These are phyloP conservation scores for Cladobotryum protrusum DNA, from an alignment of 2,329 filamentous ascomycete species.

Conservation along the genomic window DNA sequence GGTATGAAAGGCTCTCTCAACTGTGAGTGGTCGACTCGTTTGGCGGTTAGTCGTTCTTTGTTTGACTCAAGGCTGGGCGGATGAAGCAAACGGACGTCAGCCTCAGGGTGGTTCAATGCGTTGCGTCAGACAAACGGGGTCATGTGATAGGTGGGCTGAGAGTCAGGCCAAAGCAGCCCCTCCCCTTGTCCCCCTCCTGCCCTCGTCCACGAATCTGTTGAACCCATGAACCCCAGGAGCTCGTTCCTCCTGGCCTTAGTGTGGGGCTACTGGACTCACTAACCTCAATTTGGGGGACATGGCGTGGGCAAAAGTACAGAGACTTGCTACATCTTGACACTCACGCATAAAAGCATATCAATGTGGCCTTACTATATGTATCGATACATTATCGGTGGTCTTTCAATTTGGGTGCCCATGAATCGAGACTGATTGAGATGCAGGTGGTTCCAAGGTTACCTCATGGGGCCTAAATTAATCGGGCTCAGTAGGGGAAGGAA, in stretches of 20 bases:
- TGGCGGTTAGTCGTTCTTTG: neutral
- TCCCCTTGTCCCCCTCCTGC: no score
- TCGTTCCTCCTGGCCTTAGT: neutral
- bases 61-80: neutral
- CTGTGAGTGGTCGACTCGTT: neutral
- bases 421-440: no score
- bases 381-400: neutral
- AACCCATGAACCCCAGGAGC: neutral
- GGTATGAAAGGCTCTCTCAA: neutral
- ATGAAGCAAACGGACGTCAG: neutral
- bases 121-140: conserved; percentile 1
- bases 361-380: neutral
- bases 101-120: neutral
- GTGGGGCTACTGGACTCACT: conserved; percentile 3
- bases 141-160: conserved; percentile 12
- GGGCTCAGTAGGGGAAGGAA: no score
- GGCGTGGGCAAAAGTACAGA: neutral
- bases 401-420: no score
- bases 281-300: neutral
- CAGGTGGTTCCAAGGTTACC: no score
- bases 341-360: neutral
- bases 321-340: conserved; percentile 1
- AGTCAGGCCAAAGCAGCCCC: neutral
- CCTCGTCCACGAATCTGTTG: neutral
- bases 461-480: no score